Conservation (phyloP, 192 early-diverging fungal genomes). For the Chytriomyces sp. region DNA sequence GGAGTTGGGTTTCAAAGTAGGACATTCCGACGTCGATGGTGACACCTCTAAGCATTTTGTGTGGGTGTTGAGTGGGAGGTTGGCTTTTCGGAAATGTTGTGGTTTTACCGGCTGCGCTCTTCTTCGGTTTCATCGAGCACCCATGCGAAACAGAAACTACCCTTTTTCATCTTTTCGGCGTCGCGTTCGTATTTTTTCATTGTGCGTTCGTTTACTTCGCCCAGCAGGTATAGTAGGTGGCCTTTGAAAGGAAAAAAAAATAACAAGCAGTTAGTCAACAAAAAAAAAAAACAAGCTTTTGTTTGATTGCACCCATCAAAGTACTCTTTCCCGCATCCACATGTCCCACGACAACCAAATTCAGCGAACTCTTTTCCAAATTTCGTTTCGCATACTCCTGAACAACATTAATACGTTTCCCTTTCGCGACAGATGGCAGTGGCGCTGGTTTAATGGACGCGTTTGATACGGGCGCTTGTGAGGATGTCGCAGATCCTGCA, state of each 20-base stretch:
- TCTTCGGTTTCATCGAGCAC: conserved; percentile 96
- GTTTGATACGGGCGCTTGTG: neutral
- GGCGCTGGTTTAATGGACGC: conserved; percentile 3
- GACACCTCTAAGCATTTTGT: conserved; percentile 68
- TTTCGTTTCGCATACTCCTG: conserved; percentile 73
- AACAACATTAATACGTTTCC: conserved; percentile 68
- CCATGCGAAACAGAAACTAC: conserved; percentile 97
- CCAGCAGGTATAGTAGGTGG: conserved; percentile 85
- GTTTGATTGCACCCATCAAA: conserved; percentile 68
- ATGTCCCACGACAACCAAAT: conserved; percentile 91
- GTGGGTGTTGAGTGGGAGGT: too few species aligned
- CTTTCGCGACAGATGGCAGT: conserved; percentile 34
- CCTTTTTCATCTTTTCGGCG: conserved; percentile 91
- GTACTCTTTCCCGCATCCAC: conserved; percentile 98
- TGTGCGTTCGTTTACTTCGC: conserved; percentile 85
- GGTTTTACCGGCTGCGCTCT: conserved; percentile 74
- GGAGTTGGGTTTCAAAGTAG: conserved; percentile 80
- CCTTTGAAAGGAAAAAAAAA: conserved; percentile 48
- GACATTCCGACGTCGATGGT: conserved; percentile 96
- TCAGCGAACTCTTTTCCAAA: conserved; percentile 72
- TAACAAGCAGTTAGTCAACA: neutral
- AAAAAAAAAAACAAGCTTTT: neutral
- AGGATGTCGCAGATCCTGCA: neutral
- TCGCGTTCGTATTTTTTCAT: conserved; percentile 89
- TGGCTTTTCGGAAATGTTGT: neutral